Percentiles rank a stretch among this genome's conserved stretches.
Conservation (phyloP, 2,329 filamentous ascomycete genomes). For the Colletotrichum acutatum region DNA sequence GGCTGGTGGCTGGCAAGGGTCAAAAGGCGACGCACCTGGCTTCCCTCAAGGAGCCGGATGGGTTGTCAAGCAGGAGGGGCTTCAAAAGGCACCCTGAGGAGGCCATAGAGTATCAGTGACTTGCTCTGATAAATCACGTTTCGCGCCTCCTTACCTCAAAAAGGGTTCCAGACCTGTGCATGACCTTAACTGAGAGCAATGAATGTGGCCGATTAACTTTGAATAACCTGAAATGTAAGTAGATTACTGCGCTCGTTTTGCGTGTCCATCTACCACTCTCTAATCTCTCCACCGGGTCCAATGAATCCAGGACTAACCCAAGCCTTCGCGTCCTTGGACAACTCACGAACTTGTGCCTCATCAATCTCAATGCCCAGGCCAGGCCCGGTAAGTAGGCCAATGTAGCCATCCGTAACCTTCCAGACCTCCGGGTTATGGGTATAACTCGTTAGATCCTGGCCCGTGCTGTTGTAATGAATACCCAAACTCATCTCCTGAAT, state of each 20-base stretch:
- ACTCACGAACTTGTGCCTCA: slow-evolving; percentile 72
- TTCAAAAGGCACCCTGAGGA: slow-evolving; percentile 41
- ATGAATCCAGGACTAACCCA: slow-evolving; percentile 76
- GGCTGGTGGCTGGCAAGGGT: slow-evolving; percentile 39
- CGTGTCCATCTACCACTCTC: slow-evolving; percentile 71
- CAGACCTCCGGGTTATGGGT: slow-evolving; percentile 73
- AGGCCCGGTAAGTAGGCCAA: slow-evolving; percentile 67
- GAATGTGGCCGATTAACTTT: not conserved
- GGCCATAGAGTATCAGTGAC: not conserved
- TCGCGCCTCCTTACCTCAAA: not conserved
- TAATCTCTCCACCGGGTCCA: slow-evolving; percentile 72
- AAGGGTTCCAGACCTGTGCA: not conserved
- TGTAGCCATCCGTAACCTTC: slow-evolving; percentile 73
- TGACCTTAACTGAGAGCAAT: too few relatives aligned
- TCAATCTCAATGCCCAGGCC: slow-evolving; percentile 78
- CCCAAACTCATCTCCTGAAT: slow-evolving; percentile 85
- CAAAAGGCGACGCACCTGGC: slow-evolving; percentile 43
- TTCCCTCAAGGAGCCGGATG: slow-evolving; percentile 49
- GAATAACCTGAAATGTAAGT: not conserved
- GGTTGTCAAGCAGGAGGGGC: slow-evolving; percentile 48
- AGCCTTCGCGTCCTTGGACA: slow-evolving; percentile 67
- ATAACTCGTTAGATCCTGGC: slow-evolving; percentile 74
- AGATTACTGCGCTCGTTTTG: not conserved
- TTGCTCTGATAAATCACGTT: not conserved
- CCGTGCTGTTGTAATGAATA: slow-evolving; percentile 80